phyloP scores from a whole-genome alignment of 83 land plant species.

The Diphasiastrum complanatum region DNA sequence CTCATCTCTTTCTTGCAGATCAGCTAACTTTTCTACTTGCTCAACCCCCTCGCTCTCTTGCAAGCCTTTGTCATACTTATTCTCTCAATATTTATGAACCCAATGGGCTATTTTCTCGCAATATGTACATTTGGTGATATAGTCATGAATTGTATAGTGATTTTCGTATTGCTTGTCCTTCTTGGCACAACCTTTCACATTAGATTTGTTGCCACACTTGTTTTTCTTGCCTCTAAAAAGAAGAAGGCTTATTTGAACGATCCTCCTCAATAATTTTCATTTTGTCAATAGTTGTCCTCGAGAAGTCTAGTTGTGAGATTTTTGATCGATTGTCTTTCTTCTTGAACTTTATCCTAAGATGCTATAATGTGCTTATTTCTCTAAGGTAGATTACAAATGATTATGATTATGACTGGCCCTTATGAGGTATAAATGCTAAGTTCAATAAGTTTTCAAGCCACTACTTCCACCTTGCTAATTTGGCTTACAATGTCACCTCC shows the following conservation, averaged over 20 bases:
- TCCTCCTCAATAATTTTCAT: neutral
- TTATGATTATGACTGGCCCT: neutral
- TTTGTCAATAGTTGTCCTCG: slow-evolving; percentile 1
- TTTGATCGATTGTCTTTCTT: slow-evolving; percentile 1
- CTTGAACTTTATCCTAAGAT: neutral
- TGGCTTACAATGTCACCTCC: neutral
- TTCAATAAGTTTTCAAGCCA: neutral
- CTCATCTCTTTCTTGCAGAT: too few species aligned
- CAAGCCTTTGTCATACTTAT: neutral
- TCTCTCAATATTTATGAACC: neutral
- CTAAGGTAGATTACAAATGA: slow-evolving; percentile 1
- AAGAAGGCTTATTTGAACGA: neutral
- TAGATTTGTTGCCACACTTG: neutral
- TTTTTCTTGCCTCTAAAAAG: neutral
- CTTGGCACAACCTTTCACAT: too few species aligned
- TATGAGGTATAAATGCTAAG: neutral
- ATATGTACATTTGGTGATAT: neutral
- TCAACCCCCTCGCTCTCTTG: too few species aligned
- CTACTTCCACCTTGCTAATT: neutral
- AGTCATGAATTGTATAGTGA: too few species aligned
- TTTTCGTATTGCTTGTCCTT: too few species aligned
- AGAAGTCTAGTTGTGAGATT: slow-evolving; percentile 7
- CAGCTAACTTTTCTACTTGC: too few species aligned
- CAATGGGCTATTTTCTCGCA: slow-evolving; percentile 2
- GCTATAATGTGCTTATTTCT: slow-evolving; percentile 7